These are phyloP conservation scores for Boechera retrofracta DNA, from an alignment of 345 rosid genomes.

Conservation along the genomic window DNA sequence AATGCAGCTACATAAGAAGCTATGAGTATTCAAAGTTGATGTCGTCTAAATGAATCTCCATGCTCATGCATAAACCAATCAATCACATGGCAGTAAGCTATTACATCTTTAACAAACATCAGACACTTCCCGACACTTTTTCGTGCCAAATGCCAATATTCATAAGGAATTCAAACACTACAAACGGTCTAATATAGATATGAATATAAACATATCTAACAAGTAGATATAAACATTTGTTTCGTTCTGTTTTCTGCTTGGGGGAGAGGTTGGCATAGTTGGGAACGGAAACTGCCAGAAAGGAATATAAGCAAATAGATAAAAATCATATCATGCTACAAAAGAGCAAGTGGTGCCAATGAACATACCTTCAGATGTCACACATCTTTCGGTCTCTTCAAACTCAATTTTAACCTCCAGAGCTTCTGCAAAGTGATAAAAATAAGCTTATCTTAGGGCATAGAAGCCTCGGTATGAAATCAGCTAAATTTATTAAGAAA, in stretches of 20 bases:
- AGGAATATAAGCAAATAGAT: constrained; percentile 27
- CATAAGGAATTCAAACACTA: constrained; percentile 1
- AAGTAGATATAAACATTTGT: constrained; percentile 14
- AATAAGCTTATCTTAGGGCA: constrained; percentile 28
- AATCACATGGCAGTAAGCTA: constrained; percentile 24
- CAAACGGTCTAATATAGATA: neutral
- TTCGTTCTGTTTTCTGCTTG: constrained; percentile 11
- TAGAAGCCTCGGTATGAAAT: constrained; percentile 23
- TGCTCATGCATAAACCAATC: constrained; percentile 27
- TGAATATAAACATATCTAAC: constrained; percentile 21
- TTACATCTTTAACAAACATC: constrained; percentile 24
- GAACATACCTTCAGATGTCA: constrained; percentile 63
- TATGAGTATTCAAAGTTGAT: constrained; percentile 29
- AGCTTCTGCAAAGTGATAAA: constrained; percentile 61
- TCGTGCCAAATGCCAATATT: constrained; percentile 5
- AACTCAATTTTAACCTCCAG: constrained; percentile 67
- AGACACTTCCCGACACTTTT: constrained; percentile 17
- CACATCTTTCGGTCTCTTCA: constrained; percentile 56
- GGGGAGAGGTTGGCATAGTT: constrained; percentile 17
- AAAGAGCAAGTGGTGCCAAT: constrained; percentile 32
- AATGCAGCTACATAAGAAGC: constrained; percentile 30
- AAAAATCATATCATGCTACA: constrained; percentile 27
- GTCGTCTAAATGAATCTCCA: constrained; percentile 29
- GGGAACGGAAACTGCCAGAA: constrained; percentile 29
- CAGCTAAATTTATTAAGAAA: constrained; percentile 25